These are phyloP conservation scores for Entomortierella beljakovae DNA, from an alignment of 192 early-diverging fungal species.

Conservation along the genomic window DNA sequence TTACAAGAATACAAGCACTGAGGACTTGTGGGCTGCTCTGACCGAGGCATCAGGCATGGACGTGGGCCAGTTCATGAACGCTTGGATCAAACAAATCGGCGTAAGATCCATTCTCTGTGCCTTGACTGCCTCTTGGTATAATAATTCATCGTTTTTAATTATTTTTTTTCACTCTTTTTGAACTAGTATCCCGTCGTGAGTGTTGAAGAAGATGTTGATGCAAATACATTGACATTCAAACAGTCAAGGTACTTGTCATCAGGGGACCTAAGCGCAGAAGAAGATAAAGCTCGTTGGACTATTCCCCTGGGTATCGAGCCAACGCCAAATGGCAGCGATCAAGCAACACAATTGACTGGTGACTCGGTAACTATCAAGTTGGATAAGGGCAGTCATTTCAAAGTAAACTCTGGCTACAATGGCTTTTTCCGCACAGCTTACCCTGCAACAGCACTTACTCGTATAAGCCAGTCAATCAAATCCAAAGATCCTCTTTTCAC, in stretches of 20 bases:
- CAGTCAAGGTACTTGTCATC: slow-evolving; percentile 91
- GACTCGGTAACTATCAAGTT: slow-evolving; percentile 62
- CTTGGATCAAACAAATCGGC: slow-evolving; percentile 90
- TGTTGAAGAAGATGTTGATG: slow-evolving; percentile 68
- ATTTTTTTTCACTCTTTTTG: neutral
- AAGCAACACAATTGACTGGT: slow-evolving; percentile 55
- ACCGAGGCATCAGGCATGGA: slow-evolving; percentile 83
- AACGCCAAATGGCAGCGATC: slow-evolving; percentile 7
- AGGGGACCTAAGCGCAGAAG: slow-evolving; percentile 79
- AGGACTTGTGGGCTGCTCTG: slow-evolving; percentile 90
- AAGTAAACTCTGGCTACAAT: slow-evolving; percentile 85
- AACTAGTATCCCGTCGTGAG: slow-evolving; percentile 81
- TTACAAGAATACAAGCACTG: slow-evolving; percentile 87
- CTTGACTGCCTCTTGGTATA: neutral
- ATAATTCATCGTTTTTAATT: neutral
- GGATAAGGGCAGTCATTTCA: slow-evolving; percentile 71
- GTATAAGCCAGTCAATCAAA: slow-evolving; percentile 66
- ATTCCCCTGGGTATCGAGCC: slow-evolving; percentile 79
- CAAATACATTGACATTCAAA: slow-evolving; percentile 66
- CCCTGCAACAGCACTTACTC: slow-evolving; percentile 60
- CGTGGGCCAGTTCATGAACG: slow-evolving; percentile 84
- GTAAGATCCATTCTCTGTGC: slow-evolving; percentile 54
- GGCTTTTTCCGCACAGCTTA: slow-evolving; percentile 92
- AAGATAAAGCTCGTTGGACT: slow-evolving; percentile 88
- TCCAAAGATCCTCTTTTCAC: slow-evolving; percentile 67